Percentiles rank a stretch among this genome's conserved stretches.
Evolutionary conservation across 164 flowering plant species (phyloP).

Genomic region (Sedum album): DNA sequence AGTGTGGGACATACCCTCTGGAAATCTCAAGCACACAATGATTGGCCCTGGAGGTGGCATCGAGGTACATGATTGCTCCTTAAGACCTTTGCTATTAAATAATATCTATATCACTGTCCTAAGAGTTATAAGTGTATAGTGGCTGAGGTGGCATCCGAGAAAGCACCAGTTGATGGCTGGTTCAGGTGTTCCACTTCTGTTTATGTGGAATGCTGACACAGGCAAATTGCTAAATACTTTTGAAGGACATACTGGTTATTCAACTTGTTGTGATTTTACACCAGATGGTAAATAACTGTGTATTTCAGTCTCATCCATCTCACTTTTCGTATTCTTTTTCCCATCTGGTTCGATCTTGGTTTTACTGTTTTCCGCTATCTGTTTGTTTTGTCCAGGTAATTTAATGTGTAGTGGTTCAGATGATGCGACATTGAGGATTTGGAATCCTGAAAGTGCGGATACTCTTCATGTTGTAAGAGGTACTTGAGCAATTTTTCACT

Average conservation of each 20-base stretch:
- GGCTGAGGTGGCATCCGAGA: constrained; percentile 95
- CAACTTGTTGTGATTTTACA: constrained; percentile 89
- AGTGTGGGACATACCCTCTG: constrained; percentile 60
- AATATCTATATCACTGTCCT: too few relatives aligned
- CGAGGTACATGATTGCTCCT: constrained; percentile 41
- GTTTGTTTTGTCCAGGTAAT: constrained; percentile 39
- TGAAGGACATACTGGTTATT: constrained; percentile 65
- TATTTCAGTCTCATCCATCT: neutral
- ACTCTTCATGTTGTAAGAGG: constrained; percentile 62
- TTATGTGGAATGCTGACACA: constrained; percentile 97
- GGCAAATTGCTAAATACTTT: constrained; percentile 45
- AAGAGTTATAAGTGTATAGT: too few relatives aligned
- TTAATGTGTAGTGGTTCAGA: too few relatives aligned
- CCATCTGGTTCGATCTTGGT: neutral
- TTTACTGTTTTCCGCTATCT: constrained; percentile 7
- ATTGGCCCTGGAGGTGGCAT: constrained; percentile 84
- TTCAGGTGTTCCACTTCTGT: constrained; percentile 62
- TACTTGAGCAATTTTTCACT: too few relatives aligned
- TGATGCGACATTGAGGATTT: constrained; percentile 70
- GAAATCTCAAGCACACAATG: constrained; percentile 48
- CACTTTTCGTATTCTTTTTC: neutral
- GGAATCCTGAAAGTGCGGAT: constrained; percentile 84
- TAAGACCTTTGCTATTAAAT: too few relatives aligned
- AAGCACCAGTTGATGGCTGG: constrained; percentile 84
- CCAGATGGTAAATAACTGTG: constrained; percentile 71